These are phyloP conservation scores for Limtongia smithiae DNA, from an alignment of 805 yeast species.

Conservation along the genomic window DNA sequence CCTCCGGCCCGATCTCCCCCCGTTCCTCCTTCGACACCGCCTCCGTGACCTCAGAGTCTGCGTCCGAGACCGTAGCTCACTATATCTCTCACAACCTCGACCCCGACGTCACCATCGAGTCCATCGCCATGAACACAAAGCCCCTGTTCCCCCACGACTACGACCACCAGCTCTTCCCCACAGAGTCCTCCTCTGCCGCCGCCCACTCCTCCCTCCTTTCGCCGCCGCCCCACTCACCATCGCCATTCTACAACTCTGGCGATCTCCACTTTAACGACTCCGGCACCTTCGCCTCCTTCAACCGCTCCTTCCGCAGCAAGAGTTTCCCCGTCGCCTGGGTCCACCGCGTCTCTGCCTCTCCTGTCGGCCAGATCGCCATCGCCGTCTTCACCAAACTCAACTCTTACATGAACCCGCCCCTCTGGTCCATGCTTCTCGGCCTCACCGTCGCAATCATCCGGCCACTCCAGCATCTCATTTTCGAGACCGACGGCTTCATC, in stretches of 20 bases:
- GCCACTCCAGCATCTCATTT: slow-evolving; percentile 45
- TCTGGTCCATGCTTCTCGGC: slow-evolving; percentile 60
- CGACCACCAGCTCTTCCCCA: neutral
- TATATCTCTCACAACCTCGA: slow-evolving; percentile 10
- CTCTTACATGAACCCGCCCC: slow-evolving; percentile 60
- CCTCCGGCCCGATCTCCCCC: neutral
- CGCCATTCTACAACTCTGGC: neutral
- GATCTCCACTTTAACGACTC: neutral
- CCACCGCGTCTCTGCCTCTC: neutral
- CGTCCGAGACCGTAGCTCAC: slow-evolving; percentile 6
- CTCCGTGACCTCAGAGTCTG: neutral
- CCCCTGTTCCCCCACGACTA: slow-evolving; percentile 21
- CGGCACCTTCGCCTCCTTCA: slow-evolving; percentile 9
- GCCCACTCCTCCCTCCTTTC: neutral
- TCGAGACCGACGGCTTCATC: slow-evolving; percentile 46
- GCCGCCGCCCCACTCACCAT: neutral
- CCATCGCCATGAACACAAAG: slow-evolving; percentile 18
- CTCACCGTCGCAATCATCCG: slow-evolving; percentile 58
- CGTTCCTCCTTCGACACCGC: neutral
- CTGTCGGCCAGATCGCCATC: neutral
- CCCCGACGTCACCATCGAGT: slow-evolving; percentile 10
- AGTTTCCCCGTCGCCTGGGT: neutral
- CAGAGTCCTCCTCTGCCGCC: neutral
- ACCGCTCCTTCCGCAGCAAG: slow-evolving; percentile 11
- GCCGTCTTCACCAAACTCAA: slow-evolving; percentile 27